These are phyloP conservation scores for Saxophila tyrrhenica DNA, from an alignment of 495 filamentous ascomycete genomes.

Conservation along the genomic window DNA sequence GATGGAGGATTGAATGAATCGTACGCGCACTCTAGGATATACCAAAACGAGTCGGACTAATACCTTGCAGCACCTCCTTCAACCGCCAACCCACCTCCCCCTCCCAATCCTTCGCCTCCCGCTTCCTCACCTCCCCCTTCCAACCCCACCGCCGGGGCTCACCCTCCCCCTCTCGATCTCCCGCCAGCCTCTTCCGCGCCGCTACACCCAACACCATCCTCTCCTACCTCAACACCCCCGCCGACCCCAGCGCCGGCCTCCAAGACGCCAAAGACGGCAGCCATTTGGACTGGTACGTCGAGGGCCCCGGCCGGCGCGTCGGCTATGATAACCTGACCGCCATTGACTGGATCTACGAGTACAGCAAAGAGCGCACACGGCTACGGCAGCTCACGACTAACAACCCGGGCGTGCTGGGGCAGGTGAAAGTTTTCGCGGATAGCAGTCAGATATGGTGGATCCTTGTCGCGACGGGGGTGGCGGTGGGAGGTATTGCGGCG, in stretches of 20 bases:
- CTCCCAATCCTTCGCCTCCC: slow-evolving; percentile 47
- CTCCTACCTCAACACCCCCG: slow-evolving; percentile 26
- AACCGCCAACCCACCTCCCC: slow-evolving; percentile 53
- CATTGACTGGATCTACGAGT: slow-evolving; percentile 99
- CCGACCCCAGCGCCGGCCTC: slow-evolving; percentile 20
- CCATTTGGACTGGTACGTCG: slow-evolving; percentile 75
- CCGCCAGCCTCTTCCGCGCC: slow-evolving; percentile 9
- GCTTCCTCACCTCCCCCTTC: slow-evolving; percentile 28
- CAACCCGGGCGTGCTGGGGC: slow-evolving; percentile 60
- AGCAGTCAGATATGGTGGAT: slow-evolving; percentile 85
- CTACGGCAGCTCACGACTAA: slow-evolving; percentile 61
- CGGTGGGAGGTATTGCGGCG: slow-evolving; percentile 74
- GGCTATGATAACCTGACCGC: slow-evolving; percentile 95
- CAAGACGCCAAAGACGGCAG: slow-evolving; percentile 51
- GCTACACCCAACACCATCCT: slow-evolving; percentile 31
- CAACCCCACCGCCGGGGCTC: slow-evolving; percentile 15
- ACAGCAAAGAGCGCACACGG: slow-evolving; percentile 89
- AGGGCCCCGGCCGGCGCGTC: slow-evolving; percentile 81
- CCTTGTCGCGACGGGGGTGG: slow-evolving; percentile 65
- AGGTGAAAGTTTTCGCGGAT: slow-evolving; percentile 61
- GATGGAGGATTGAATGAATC: slow-evolving; percentile 20
- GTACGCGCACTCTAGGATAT: slow-evolving; percentile 7
- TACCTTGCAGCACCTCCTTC: slow-evolving; percentile 53
- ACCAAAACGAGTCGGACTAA: not conserved
- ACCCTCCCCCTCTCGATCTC: slow-evolving; percentile 13